These are phyloP conservation scores for Spizellomyces sp. DNA, from an alignment of 192 early-diverging fungal genomes.

Conservation along the genomic window DNA sequence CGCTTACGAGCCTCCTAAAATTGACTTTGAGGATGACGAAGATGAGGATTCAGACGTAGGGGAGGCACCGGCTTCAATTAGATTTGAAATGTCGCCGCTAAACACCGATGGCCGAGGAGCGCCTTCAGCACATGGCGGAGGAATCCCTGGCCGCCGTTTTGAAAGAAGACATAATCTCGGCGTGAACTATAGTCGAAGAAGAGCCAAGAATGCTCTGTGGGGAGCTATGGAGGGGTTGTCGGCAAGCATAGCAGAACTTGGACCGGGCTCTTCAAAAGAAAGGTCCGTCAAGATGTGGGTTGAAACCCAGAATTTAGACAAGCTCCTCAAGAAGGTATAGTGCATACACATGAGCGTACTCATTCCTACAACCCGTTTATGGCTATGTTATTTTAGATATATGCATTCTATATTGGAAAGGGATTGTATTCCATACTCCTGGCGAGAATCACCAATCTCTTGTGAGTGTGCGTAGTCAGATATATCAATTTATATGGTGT, in stretches of 20 bases:
- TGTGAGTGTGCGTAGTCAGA: slow-evolving; percentile 55
- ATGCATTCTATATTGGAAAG: slow-evolving; percentile 87
- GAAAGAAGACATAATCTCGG: background rate
- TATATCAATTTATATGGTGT: background rate
- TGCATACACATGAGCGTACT: background rate
- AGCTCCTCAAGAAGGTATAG: slow-evolving; percentile 51
- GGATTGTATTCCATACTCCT: slow-evolving; percentile 85
- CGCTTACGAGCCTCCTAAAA: slow-evolving; percentile 25
- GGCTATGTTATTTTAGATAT: slow-evolving; percentile 52
- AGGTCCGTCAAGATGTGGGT: slow-evolving; percentile 80
- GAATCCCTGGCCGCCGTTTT: background rate
- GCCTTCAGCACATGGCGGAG: background rate
- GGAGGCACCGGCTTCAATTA: slow-evolving; percentile 65
- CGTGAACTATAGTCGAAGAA: background rate
- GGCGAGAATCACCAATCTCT: slow-evolving; percentile 71
- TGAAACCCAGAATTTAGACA: slow-evolving; percentile 83
- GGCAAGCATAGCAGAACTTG: slow-evolving; percentile 2
- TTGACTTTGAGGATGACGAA: slow-evolving; percentile 26
- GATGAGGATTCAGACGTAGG: slow-evolving; percentile 40
- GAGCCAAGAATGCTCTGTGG: background rate
- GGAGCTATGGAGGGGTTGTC: slow-evolving; percentile 9
- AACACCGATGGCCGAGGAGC: background rate
- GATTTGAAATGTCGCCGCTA: slow-evolving; percentile 56
- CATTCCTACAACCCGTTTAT: background rate
- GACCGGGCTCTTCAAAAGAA: slow-evolving; percentile 40